phyloP scores from a whole-genome alignment of 805 yeast genomes.

The Blastobotrys americana region DNA sequence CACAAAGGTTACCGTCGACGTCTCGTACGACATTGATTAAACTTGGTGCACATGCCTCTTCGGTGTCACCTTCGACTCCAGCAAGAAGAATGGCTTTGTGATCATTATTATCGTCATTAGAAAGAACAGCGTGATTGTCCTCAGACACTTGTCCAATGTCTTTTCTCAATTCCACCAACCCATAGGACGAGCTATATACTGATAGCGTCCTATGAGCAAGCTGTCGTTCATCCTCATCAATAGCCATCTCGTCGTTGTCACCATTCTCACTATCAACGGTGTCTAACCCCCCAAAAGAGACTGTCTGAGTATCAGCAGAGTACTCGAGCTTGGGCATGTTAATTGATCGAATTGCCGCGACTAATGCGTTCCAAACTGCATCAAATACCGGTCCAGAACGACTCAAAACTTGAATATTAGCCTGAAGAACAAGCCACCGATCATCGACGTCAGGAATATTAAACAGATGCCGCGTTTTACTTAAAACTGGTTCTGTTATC shows the following conservation, averaged over 20 bases:
- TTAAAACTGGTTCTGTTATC: constrained; percentile 47
- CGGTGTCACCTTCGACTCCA: constrained; percentile 81
- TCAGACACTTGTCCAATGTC: constrained; percentile 6
- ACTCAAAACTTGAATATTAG: constrained; percentile 68
- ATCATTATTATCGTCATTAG: neutral
- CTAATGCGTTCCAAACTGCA: constrained; percentile 59
- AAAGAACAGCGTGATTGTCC: too few species aligned
- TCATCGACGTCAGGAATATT: constrained; percentile 7
- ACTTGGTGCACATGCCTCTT: constrained; percentile 54
- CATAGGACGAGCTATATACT: constrained; percentile 3
- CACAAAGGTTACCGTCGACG: constrained; percentile 16
- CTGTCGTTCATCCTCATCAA: neutral
- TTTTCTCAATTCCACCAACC: constrained; percentile 34
- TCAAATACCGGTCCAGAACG: constrained; percentile 80
- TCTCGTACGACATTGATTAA: constrained; percentile 41
- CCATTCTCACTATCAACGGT: constrained; percentile 15
- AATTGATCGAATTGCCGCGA: constrained; percentile 53
- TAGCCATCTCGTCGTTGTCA: neutral
- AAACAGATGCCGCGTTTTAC: constrained; percentile 21
- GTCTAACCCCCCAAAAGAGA: constrained; percentile 45
- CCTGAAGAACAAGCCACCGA: constrained; percentile 52
- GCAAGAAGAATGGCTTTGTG: constrained; percentile 45
- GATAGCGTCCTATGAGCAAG: neutral
- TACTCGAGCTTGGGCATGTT: constrained; percentile 61
- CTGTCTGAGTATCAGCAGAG: constrained; percentile 47